Evolutionary conservation across 1,284 basidiomycete species (phyloP).

Genomic region (Athelia psychrophila): DNA sequence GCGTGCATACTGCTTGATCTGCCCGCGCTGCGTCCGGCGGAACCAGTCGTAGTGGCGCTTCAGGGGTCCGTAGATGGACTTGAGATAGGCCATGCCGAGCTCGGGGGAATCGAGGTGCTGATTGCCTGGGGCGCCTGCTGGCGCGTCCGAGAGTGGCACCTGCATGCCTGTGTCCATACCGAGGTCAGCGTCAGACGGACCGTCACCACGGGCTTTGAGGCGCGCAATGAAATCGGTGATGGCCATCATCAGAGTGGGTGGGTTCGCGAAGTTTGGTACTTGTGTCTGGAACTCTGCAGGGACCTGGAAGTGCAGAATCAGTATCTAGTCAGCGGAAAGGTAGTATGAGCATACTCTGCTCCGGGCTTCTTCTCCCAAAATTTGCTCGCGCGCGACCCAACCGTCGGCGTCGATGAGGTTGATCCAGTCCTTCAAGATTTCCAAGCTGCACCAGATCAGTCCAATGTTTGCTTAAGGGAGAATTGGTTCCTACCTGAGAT

Average conservation of each 20-base stretch:
- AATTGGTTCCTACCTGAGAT: constrained; percentile 60
- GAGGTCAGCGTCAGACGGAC: constrained; percentile 56
- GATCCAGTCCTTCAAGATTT: constrained; percentile 90
- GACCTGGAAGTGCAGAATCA: constrained; percentile 44
- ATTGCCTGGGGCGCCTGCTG: constrained; percentile 31
- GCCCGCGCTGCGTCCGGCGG: constrained; percentile 87
- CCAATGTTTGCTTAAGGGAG: constrained; percentile 3
- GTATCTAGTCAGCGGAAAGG: constrained; percentile 7
- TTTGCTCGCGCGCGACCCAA: constrained; percentile 95
- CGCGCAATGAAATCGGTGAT: constrained; percentile 85
- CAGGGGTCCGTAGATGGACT: constrained; percentile 78
- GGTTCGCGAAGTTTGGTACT: constrained; percentile 91
- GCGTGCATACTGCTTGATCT: constrained; percentile 87
- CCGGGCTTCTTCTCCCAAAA: constrained; percentile 91
- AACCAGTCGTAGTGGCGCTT: constrained; percentile 96
- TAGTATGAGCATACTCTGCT: constrained; percentile 58
- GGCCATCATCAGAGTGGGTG: constrained; percentile 90
- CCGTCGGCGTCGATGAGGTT: constrained; percentile 88
- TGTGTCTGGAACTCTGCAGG: constrained; percentile 89
- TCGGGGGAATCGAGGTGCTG: constrained; percentile 55
- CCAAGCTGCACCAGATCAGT: constrained; percentile 48
- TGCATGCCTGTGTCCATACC: constrained; percentile 63
- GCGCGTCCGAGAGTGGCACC: constrained; percentile 34
- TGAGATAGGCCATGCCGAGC: constrained; percentile 67
- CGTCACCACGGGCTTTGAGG: constrained; percentile 44